Evolutionary conservation across 2,329 filamentous ascomycete genomes (phyloP), one percentile per base, ranked within the genome.

Genomic region (Fusarium udum): DNA sequence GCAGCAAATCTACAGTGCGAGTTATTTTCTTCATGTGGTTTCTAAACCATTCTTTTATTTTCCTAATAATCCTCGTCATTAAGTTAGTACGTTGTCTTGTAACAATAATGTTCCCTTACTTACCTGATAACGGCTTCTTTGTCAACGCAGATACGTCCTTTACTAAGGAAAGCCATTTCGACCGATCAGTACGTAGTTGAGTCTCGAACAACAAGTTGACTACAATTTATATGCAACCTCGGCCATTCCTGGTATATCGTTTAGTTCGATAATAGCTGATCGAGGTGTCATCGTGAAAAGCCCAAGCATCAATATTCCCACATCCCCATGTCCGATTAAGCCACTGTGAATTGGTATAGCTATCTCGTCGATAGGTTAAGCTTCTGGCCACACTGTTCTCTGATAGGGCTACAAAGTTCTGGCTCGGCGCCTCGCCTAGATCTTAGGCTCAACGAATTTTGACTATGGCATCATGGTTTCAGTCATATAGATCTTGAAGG

Each of bases 401-500:
- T 69, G 67, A 69, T 69, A 69, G 65, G 67, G 12, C 34, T 28
- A 46, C 16, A 37, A 69, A 69, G 67, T 69, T 69, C 67, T 48
- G 9, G 14, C 11, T 18, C 7, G 39, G 22, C 40, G 60, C 36
- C n/a, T 24, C 37, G 39, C 34, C 16, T 24, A 49, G 34, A 65
- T 31, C 40, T 20, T 48, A 53, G 11, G 31, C 28, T 53, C 42
- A 20, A 36, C 26, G n/a, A 16, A 28, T 34, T 26, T 39, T 26
- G 13, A 13, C 22, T 24, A n/a, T 9, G 18, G 48, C 26, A 55
- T 68, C 42, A 42, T 67, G 42, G 26, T 16, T 31, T 40, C 40
- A 43, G 59, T 26, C 22, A 28, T 46, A 20, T 22, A 58, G 39
- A 57, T 28, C 22, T 32, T 31, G 15, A 22, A 31, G 18, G 52